Evolutionary conservation across 1,284 basidiomycete species (phyloP), one percentile per base, ranked within the genome.

Genomic region (Austropuccinia psidii): DNA sequence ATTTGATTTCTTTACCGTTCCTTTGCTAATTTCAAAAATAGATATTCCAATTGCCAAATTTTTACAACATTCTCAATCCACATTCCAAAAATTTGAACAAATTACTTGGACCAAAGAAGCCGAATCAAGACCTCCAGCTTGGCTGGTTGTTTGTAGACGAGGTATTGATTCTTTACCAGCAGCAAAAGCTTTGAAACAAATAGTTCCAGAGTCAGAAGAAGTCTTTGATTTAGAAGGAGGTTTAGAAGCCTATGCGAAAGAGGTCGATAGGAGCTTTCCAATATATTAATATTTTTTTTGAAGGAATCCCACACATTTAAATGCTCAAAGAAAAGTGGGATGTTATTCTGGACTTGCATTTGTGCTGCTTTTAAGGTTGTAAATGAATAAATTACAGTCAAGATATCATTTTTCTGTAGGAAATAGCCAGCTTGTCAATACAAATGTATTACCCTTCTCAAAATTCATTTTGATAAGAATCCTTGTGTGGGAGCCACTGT

Each of bases 151-250:
- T 41, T 98, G 94, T 81, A 85, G 92, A 27, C 83, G 93, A 24
- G 94, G 95, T 0, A 98, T 97, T 79, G 95, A 98, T 80, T 96
- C 93, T 0, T 89, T 92, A 78, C 84, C 93, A 45, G 94, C 92
- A 35, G 91, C 60, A 21, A 73, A 72, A 7, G 35, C n/a, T 29
- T 29, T 72, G 31, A 52, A 52, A 19, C 33, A 7, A 39, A n/a
- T n/a, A n/a, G n/a, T n/a, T n/a, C n/a, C n/a, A n/a, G n/a, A n/a
- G n/a, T 19, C 27, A 27, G n/a, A 37, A 19, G 35, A n/a, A 7
- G 29, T 61, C 11, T 37, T 21, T 37, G 58, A 61, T 61, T 33
- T 61, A 39, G 33, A 61, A 31, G 58, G 58, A n/a, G 58, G 58
- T 21, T 37, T 61, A 24, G 37, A 21, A 11, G 58, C 58, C 41